Percentiles rank a stretch among this genome's conserved stretches.
Evolutionary conservation across 2,329 filamentous ascomycete species (phyloP).

Genomic region (Fusarium sacchari): DNA sequence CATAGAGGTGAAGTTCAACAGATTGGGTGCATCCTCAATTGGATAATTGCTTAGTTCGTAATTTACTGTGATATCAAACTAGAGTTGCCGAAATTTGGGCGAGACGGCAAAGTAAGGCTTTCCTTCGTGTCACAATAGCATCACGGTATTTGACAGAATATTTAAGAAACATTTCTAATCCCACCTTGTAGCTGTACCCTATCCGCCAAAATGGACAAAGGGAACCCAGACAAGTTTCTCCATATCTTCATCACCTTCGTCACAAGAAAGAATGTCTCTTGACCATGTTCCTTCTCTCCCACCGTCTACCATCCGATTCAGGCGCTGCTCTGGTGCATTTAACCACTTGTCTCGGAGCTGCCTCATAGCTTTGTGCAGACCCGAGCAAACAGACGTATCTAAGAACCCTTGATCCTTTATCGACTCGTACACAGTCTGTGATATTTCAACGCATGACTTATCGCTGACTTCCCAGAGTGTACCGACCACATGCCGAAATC

Average conservation of each 20-base stretch:
- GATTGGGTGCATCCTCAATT: background rate
- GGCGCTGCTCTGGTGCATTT: background rate
- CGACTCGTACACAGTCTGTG: background rate
- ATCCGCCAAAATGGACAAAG: background rate
- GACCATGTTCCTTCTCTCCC: background rate
- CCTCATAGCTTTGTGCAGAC: background rate
- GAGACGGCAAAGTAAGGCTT: background rate
- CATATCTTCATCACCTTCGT: rapidly evolving
- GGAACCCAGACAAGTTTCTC: background rate
- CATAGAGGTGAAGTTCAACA: background rate
- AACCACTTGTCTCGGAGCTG: background rate
- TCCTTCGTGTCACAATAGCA: background rate
- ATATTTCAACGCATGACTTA: background rate
- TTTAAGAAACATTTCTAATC: background rate
- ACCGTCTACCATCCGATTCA: rapidly evolving
- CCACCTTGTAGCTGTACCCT: background rate
- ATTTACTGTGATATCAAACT: too few species aligned
- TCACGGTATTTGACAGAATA: background rate
- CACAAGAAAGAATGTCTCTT: background rate
- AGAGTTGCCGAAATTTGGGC: too few species aligned
- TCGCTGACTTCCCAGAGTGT: background rate
- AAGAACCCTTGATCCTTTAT: background rate
- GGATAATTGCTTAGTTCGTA: background rate
- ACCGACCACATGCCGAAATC: background rate
- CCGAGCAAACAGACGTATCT: background rate